Evolutionary conservation across 1,284 basidiomycete genomes (phyloP), one percentile per base, ranked within the genome.

Genomic region (Paramarasmius palmivorus): DNA sequence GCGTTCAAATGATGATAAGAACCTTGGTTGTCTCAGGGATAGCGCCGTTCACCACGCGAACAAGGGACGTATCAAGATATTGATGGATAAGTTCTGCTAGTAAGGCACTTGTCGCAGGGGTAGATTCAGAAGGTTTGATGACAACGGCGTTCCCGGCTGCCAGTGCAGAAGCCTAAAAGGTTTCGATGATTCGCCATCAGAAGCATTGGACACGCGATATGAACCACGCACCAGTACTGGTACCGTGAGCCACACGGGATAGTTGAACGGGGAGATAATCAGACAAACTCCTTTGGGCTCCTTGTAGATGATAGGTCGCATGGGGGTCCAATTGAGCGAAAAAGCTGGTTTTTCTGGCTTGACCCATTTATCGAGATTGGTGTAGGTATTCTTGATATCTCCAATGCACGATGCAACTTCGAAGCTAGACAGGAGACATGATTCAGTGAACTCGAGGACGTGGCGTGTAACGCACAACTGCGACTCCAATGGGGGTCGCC

Each of bases 61-160:
- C 83, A 4, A 88, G 72, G 46, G 89, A 84, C 0, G 77, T 72
- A 68, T 96, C 94, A 57, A 98, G 68, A 65, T 98, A 96, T 65
- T 90, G 85, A 3, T 86, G 84, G 15, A 93, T 55, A 3, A 96
- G 81, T 61, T 92, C 85, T 0, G 86, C 79, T 14, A 95, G 67
- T 9, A 96, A 75, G 22, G 82, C 71, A 20, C 86, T 84, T 2
- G 79, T 78, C 7, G 85, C 78, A 0, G 87, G 82, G 0, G 86
- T 76, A n/a, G 86, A 73, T 67, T 97, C 95, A 0, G 93, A 92
- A 0, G 90, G 89, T 71, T 95, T 95, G 61, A 94, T 53, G 1
- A 89, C 73, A 3, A 81, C 82, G 0, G 88, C 79, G 64, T 87
- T 89, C 1, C 93, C 93, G 12, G 92, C 90, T 0, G 92, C 87